Evolutionary conservation across 495 filamentous ascomycete genomes (phyloP).

Genomic region (Neurospora tetraspora): DNA sequence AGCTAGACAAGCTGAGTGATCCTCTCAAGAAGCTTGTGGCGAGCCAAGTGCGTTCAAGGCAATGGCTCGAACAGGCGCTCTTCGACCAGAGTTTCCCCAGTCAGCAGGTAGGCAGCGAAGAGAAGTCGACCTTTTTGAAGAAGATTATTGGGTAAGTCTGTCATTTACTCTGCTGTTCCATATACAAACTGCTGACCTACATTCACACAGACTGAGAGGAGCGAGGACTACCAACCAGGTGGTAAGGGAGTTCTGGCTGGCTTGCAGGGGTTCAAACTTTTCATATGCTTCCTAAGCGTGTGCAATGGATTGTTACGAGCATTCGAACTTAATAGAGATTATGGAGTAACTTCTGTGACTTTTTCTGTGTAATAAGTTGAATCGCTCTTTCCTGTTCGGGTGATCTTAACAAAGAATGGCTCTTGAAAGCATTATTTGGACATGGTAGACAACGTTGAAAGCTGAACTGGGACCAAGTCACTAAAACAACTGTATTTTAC

Average conservation of each 20-base stretch:
- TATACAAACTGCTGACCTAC: background rate
- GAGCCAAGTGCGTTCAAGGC: conserved; percentile 47
- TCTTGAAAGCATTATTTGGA: background rate
- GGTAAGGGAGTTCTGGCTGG: conserved; percentile 20
- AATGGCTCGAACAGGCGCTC: conserved; percentile 53
- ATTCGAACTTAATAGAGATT: background rate
- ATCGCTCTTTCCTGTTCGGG: background rate
- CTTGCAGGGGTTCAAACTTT: conserved; percentile 10
- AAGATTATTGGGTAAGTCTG: conserved; percentile 43
- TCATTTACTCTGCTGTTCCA: background rate
- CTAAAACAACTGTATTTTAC: background rate
- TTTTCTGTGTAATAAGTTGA: background rate
- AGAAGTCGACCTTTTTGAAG: conserved; percentile 52
- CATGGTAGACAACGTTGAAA: background rate
- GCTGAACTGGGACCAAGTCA: background rate
- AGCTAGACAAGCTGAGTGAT: conserved; percentile 65
- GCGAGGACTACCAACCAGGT: conserved; percentile 14
- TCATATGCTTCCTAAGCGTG: conserved; percentile 14
- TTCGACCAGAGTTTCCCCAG: conserved; percentile 43
- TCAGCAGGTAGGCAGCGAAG: conserved; percentile 44
- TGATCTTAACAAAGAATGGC: background rate
- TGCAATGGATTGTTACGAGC: background rate
- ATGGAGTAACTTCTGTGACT: background rate
- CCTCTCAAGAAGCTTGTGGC: conserved; percentile 68
- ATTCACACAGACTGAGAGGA: conserved; percentile 8